Base-by-base conservation (phyloP, 164 flowering plant species). In the Tinospora cordifolia region DNA sequence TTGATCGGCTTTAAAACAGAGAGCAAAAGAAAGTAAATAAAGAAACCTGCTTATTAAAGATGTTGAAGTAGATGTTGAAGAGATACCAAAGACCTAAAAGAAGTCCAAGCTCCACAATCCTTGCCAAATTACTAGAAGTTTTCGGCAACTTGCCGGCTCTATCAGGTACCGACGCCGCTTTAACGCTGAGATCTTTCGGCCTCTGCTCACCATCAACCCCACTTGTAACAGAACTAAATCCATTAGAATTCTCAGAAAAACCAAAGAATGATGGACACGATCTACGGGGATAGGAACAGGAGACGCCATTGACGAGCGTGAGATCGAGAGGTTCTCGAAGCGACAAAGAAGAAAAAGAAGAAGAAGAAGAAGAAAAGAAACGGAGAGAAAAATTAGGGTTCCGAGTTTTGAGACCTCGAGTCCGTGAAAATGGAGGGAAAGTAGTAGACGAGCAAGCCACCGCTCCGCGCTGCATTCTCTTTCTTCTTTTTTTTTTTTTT, bases 11-110 rank as follows among this genome's bases (percentile, higher is more conserved):
- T 54, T 0, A 54, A 54, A 54, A 17, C 58, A 44, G 47, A 44
- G 46, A 47, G 1, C 60, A 49, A n/a, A 69, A 69, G 41, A 70
- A 62, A n/a, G 49, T 21, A 39, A 13, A 51, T 27, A 47, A 58
- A 30, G 36, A 30, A 30, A 88, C 92, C 92, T 88, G 90, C 71
- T 88, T 88, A 79, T 88, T 88, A 76, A 82, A 87, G 64, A 88
- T 88, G 74, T 87, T 88, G 86, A 88, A 88, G 83, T 83, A 85
- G 63, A 87, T 87, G 66, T 87, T 87, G 72, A 87, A 88, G 44
- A 85, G 75, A 74, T 78, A 85, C 90, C 93, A 88, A 9, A 85
- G 70, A 10, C 81, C 87, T 54, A 88, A 81, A 77, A 87, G 64
- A 62, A 63, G 13, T 13, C 85, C 90, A 26, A 88, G 88, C 82